Conservation (phyloP, 169 alveolate genomes). For the Besnoitia besnoiti region DNA sequence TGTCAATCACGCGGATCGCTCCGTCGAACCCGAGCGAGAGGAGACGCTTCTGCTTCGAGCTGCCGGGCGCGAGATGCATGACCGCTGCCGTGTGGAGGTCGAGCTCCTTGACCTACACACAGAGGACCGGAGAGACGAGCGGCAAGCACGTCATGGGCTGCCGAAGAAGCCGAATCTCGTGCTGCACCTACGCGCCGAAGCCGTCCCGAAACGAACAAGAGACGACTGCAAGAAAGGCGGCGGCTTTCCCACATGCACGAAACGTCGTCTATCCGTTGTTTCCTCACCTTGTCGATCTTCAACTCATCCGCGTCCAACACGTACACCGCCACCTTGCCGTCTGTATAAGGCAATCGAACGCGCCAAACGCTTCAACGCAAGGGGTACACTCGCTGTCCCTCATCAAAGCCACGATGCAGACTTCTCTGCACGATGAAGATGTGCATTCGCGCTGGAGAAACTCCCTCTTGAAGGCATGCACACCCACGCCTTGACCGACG, state of each 20-base stretch:
- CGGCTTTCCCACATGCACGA: not conserved
- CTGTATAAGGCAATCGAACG: too few species aligned
- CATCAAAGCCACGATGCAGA: too few species aligned
- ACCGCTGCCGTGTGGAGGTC: constrained; percentile 31
- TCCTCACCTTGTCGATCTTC: constrained; percentile 28
- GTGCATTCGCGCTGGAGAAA: too few species aligned
- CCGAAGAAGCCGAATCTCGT: too few species aligned
- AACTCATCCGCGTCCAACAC: constrained; percentile 9
- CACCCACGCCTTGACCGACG: too few species aligned
- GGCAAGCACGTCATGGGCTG: too few species aligned
- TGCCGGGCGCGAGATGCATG: constrained; percentile 10
- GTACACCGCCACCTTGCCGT: constrained; percentile 33
- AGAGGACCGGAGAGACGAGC: not conserved
- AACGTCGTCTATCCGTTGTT: not conserved
- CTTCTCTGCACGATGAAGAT: too few species aligned
- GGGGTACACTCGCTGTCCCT: too few species aligned
- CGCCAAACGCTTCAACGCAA: too few species aligned
- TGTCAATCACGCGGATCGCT: constrained; percentile 33
- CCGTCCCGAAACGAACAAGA: not conserved
- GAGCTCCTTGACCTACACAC: not conserved
- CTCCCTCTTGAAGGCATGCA: too few species aligned
- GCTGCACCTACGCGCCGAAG: too few species aligned
- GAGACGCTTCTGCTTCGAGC: not conserved
- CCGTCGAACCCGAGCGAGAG: constrained; percentile 40
- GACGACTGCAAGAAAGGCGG: not conserved